Evolutionary conservation across 176 grass and related monocot genomes (phyloP), one percentile per base, ranked within the genome.

Genomic region (Aegilops sharonensis): DNA sequence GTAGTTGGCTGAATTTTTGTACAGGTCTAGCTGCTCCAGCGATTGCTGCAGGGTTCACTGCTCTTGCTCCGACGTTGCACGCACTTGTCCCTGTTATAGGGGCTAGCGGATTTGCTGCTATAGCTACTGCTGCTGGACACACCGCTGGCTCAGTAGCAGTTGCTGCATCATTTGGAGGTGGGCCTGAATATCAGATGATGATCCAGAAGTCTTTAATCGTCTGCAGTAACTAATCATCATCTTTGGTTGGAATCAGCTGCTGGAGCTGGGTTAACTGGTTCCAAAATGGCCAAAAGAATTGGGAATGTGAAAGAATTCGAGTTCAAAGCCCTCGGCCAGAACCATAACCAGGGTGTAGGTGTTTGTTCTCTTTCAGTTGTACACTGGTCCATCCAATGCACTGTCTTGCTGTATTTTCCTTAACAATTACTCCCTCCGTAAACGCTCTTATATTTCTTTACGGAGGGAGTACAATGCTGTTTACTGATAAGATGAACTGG

Each of bases 151-250:
- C 97, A 71, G 97, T 96, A 43, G 94, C 92, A 36, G 97, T 96
- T 88, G 94, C 97, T 60, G 97, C 97, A 88, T 99, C 97, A 8
- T 99, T 99, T 88, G 97, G 97, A 92, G 94, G 97, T 99, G 31
- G 12, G 85, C 45, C 24, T 45, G 30, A 31, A 31, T 31, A 31
- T 43, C 10, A 52, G 79, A 74, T 82, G 78, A 76, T 83, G 71
- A 80, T 43, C 75, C 25, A 87, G 11, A 78, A 36, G 21, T 14
- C 40, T 25, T 68, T 12, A 13, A 59, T 59, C 40, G 20, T 32
- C 23, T 68, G 12, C 62, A 30, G 9, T 15, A 65, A 79, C 83
- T 87, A 70, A 93, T 74, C 32, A 43, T 73, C 11, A 48, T 88
- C 57, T 83, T 79, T 61, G 86, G 85, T 78, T 60, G 42, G 52